phyloP scores from a whole-genome alignment of 2,329 filamentous ascomycete species.

The Penicillium capsulatum region DNA sequence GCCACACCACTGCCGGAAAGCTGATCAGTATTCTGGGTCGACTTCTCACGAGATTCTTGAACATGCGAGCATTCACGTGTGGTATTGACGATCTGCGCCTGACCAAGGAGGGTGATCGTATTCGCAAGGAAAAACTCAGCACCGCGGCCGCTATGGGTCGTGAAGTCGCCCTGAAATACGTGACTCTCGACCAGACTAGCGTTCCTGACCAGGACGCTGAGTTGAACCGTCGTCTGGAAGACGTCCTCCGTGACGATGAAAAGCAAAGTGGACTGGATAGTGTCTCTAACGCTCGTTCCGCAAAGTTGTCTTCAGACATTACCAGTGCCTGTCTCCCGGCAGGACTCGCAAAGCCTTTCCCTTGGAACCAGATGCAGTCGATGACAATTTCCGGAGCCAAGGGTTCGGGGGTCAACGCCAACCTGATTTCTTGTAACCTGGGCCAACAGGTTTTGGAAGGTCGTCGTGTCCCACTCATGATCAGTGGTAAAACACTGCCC shows the following conservation, averaged over 20 bases:
- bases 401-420: slow-evolving; percentile 87
- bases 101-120: slow-evolving; percentile 70
- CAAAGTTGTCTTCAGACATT: slow-evolving; percentile 69
- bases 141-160: slow-evolving; percentile 67
- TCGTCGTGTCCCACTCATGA: slow-evolving; percentile 91
- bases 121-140: slow-evolving; percentile 64
- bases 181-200: slow-evolving; percentile 67
- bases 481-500: slow-evolving; percentile 91
- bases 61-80: slow-evolving; percentile 93
- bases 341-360: slow-evolving; percentile 86
- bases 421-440: slow-evolving; percentile 94
- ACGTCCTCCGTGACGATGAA: slow-evolving; percentile 81
- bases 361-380: slow-evolving; percentile 96
- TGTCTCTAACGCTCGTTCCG: slow-evolving; percentile 69
- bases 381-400: slow-evolving; percentile 98
- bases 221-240: slow-evolving; percentile 74
- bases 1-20: slow-evolving; percentile 78
- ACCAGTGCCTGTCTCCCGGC: slow-evolving; percentile 74
- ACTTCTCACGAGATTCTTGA: slow-evolving; percentile 80
- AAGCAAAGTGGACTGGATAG: slow-evolving; percentile 90
- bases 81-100: slow-evolving; percentile 94
- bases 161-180: slow-evolving; percentile 79
- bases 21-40: slow-evolving; percentile 85
- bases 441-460: slow-evolving; percentile 96
- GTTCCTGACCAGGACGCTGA: slow-evolving; percentile 64